These are phyloP conservation scores for Naegleria lovaniensis DNA, from an alignment of 208 protist genomes.

Conservation along the genomic window DNA sequence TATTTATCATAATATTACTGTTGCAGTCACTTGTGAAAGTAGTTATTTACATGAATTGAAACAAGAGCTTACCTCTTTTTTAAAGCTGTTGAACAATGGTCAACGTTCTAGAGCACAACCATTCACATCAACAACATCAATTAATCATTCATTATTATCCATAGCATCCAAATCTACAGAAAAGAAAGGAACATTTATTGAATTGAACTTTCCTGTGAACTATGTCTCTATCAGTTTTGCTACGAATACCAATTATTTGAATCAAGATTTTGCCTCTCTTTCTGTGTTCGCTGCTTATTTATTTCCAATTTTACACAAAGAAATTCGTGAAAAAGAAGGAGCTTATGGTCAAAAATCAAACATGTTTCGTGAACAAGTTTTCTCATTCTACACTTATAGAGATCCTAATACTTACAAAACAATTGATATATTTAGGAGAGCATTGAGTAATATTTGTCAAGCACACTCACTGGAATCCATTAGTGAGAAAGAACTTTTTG, in stretches of 20 bases:
- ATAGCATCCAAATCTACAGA: neutral
- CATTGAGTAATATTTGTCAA: neutral
- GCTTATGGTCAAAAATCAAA: constrained; percentile 21
- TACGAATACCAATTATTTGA: neutral
- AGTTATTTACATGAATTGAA: neutral
- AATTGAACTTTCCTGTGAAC: neutral
- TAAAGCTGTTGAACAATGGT: neutral
- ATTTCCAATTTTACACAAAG: neutral
- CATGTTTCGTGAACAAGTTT: neutral
- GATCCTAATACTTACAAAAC: constrained; percentile 1
- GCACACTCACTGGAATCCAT: neutral
- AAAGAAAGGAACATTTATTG: neutral
- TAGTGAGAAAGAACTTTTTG: constrained; percentile 19
- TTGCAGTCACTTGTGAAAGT: neutral
- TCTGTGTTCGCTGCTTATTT: neutral
- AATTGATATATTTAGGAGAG: neutral
- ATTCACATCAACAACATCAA: neutral
- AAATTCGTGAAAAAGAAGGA: constrained; percentile 29
- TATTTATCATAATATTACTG: neutral
- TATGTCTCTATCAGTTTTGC: neutral
- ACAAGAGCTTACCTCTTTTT: neutral
- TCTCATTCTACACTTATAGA: constrained; percentile 8
- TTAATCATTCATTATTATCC: neutral
- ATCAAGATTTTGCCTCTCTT: neutral
- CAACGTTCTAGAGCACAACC: too few species aligned